phyloP scores from a whole-genome alignment of 2,329 filamentous ascomycete species.

The Pyrenophora tritici-repentis region DNA sequence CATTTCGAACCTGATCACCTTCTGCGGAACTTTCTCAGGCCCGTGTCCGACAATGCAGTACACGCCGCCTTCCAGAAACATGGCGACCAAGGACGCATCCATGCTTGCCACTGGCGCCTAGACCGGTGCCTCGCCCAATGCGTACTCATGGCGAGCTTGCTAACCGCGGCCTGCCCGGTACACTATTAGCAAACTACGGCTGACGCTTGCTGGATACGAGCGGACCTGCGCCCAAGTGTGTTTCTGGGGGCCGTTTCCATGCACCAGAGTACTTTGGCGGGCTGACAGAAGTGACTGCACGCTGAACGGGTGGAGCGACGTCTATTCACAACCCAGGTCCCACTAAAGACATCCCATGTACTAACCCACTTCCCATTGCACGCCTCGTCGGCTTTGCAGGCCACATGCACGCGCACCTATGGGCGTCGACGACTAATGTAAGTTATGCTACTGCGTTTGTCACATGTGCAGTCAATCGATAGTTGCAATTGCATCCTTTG shows the following conservation, averaged over 20 bases:
- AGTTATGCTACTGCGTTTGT: constrained; percentile 7
- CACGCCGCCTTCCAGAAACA: too few relatives aligned
- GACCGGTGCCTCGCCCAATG: neutral
- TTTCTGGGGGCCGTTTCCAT: neutral
- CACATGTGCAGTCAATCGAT: constrained; percentile 10
- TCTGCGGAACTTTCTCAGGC: too few relatives aligned
- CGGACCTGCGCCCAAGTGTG: neutral
- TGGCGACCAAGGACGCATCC: neutral
- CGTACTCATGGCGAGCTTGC: neutral
- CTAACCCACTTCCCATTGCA: neutral
- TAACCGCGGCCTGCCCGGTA: neutral
- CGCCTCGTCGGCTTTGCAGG: neutral
- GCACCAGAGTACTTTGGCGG: neutral
- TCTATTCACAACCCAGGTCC: constrained; percentile 2
- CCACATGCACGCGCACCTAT: constrained; percentile 9
- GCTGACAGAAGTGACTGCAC: neutral
- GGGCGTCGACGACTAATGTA: constrained; percentile 14
- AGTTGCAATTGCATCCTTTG: constrained; percentile 13
- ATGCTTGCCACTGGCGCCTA: constrained; percentile 1
- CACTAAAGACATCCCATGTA: neutral
- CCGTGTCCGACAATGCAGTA: too few relatives aligned
- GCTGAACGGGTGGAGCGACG: neutral
- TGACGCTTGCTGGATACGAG: neutral
- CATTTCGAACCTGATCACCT: too few relatives aligned
- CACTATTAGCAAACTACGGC: neutral